These are phyloP conservation scores for Lachancea waltii DNA, from an alignment of 805 yeast genomes.

Conservation along the genomic window DNA sequence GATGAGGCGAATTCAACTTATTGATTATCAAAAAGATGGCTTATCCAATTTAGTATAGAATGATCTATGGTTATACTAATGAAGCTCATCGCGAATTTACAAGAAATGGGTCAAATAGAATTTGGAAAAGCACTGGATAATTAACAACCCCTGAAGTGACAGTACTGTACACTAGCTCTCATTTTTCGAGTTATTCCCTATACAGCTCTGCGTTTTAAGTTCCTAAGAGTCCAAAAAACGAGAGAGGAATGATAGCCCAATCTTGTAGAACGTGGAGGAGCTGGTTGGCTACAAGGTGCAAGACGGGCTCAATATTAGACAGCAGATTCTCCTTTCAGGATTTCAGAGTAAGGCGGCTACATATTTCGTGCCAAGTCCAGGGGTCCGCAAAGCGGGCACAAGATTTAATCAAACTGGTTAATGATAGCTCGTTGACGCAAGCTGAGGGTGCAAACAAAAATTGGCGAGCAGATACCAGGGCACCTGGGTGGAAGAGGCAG, in stretches of 20 bases:
- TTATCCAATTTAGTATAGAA: background rate
- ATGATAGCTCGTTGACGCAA: conserved; percentile 14
- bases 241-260: no score
- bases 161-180: background rate
- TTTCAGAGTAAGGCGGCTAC: background rate
- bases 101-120: no score
- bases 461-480: conserved; percentile 38
- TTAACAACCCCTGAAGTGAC: background rate
- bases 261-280: no score
- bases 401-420: conserved; percentile 16
- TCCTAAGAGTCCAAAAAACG: no score
- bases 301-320: background rate
- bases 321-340: background rate
- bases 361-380: background rate
- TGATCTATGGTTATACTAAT: background rate
- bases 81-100: conserved; percentile 1
- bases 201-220: no score
- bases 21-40: no score
- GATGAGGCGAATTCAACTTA: no score
- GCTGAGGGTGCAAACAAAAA: conserved; percentile 13
- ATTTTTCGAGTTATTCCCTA: no score
- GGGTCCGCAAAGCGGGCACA: conserved; percentile 14
- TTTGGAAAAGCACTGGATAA: background rate
- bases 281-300: background rate
- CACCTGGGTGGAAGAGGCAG: conserved; percentile 69